phyloP scores from a whole-genome alignment of 306 rosid genomes.

The Trifolium dubium region DNA sequence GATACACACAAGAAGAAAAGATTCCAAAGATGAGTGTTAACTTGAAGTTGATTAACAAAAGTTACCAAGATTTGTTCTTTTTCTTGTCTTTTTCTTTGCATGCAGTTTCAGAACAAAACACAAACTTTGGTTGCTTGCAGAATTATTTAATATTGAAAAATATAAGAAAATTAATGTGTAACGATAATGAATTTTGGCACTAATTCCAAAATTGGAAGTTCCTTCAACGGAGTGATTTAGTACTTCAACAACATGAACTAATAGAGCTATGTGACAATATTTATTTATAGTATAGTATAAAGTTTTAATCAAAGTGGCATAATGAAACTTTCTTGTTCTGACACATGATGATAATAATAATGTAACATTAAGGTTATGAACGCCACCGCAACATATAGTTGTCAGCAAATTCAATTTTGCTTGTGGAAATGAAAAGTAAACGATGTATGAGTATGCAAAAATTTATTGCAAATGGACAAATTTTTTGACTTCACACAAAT shows the following conservation, averaged over 20 bases:
- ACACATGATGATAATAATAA: background rate
- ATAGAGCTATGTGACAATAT: background rate
- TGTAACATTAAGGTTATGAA: background rate
- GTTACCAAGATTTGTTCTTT: constrained; percentile 37
- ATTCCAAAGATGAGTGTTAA: background rate
- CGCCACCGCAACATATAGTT: constrained; percentile 22
- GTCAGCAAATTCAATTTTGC: background rate
- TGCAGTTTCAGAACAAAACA: constrained; percentile 33
- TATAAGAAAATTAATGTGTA: background rate
- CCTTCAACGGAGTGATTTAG: constrained; percentile 10
- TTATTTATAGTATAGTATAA: background rate
- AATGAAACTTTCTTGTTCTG: constrained; percentile 8
- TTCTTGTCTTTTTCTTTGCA: constrained; percentile 29
- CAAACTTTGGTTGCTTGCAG: background rate
- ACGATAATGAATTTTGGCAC: background rate
- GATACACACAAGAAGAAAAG: constrained; percentile 9
- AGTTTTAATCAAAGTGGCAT: constrained; percentile 7
- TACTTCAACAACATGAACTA: background rate
- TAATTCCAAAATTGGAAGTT: constrained; percentile 4
- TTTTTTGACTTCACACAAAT: no score
- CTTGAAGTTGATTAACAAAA: background rate
- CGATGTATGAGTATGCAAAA: no score
- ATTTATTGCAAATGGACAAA: background rate
- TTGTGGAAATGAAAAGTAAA: background rate
- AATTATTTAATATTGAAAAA: background rate